Percentiles rank a stretch among this genome's conserved stretches.
Conservation (phyloP, 306 rosid genomes). For the Pyrus pyrifolia region DNA sequence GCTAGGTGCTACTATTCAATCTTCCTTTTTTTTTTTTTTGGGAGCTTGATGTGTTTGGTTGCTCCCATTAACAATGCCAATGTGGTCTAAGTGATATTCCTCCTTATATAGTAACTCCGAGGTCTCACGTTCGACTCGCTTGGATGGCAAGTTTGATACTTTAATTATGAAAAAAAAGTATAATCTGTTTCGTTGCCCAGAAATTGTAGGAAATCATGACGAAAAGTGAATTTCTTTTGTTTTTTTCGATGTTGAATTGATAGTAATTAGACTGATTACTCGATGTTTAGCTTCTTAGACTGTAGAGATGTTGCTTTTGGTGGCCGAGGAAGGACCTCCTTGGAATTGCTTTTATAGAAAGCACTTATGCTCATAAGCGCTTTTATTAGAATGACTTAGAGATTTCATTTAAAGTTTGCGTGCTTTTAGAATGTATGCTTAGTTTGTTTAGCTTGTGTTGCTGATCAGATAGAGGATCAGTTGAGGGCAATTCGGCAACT, state of each 20-base stretch:
- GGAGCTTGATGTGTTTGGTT: background rate
- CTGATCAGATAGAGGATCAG: constrained; percentile 47
- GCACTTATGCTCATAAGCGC: background rate
- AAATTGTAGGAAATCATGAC: background rate
- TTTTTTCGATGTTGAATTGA: background rate
- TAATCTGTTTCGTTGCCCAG: constrained; percentile 4
- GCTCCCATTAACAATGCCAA: background rate
- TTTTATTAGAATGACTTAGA: background rate
- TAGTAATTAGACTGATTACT: background rate
- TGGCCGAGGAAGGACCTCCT: no score
- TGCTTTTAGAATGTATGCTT: background rate
- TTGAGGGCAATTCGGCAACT: constrained; percentile 46
- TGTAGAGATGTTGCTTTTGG: background rate
- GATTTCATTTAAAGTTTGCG: background rate
- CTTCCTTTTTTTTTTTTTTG: background rate
- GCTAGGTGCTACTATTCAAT: background rate
- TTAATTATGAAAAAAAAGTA: background rate
- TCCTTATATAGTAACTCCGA: background rate
- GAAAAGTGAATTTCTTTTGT: background rate
- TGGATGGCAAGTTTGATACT: background rate
- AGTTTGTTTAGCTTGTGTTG: background rate
- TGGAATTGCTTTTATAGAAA: background rate
- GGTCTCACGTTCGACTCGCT: background rate
- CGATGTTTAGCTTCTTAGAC: background rate
- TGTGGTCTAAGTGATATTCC: background rate